Conservation (phyloP, 2,329 filamentous ascomycete species). For the Apiospora aurea region DNA sequence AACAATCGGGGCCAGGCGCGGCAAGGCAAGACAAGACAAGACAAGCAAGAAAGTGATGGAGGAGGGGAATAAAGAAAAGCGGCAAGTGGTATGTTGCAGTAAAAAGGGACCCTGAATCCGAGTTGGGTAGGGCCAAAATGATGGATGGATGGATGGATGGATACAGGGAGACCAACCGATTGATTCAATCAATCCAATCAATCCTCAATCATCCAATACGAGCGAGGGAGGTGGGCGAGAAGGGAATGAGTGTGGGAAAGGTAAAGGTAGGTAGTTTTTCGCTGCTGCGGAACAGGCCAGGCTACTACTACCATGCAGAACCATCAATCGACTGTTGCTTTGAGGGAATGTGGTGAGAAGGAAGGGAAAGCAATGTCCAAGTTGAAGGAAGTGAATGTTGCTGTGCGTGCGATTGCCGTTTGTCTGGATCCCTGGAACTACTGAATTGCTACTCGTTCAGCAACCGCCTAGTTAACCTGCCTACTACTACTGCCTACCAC, state of each 20-base stretch:
- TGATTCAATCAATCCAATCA: constrained; percentile 14
- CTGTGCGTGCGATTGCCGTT: background rate
- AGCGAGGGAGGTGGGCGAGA: background rate
- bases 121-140: background rate
- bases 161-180: background rate
- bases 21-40: background rate
- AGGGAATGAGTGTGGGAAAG: constrained; percentile 5
- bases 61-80: constrained; percentile 1
- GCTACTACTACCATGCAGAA: background rate
- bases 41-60: background rate
- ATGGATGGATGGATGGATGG: background rate
- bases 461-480: too few species aligned
- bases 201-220: background rate
- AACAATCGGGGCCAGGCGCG: background rate
- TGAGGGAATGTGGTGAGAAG: background rate
- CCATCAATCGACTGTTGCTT: constrained; percentile 1
- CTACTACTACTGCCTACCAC: background rate
- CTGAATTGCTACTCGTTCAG: background rate
- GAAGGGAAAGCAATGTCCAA: constrained; percentile 5
- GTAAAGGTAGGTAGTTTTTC: background rate
- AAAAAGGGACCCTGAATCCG: background rate
- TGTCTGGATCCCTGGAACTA: background rate
- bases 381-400: background rate
- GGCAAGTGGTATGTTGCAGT: background rate
- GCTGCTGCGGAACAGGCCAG: background rate